These are phyloP conservation scores for Lipomyces yamanashiensis DNA, from an alignment of 805 yeast species.

Conservation along the genomic window DNA sequence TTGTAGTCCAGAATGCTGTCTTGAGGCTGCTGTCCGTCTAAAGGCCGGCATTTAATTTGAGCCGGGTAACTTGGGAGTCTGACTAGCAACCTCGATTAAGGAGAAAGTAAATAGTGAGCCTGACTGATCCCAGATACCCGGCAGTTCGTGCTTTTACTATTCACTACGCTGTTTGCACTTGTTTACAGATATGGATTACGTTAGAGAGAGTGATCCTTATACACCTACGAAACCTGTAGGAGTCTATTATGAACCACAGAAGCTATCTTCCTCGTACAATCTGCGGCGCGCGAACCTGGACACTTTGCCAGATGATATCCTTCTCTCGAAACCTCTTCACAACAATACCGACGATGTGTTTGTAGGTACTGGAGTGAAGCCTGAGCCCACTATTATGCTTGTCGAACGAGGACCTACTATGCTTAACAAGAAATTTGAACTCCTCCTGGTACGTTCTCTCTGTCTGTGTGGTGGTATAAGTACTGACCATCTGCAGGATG, in stretches of 20 bases:
- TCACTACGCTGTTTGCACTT: too few species aligned
- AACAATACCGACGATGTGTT: background rate
- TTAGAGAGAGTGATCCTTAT: background rate
- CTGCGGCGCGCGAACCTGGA: background rate
- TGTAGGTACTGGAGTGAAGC: background rate
- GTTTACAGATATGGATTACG: too few species aligned
- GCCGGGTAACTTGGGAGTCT: too few species aligned
- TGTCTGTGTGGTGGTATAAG: background rate
- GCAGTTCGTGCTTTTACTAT: too few species aligned
- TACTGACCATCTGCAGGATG: constrained; percentile 3
- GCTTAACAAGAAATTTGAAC: background rate
- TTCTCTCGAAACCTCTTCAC: background rate
- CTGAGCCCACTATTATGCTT: background rate
- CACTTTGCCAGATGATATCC: constrained; percentile 3
- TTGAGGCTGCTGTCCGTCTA: too few species aligned
- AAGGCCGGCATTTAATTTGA: too few species aligned
- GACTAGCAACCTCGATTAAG: too few species aligned
- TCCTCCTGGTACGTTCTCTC: background rate
- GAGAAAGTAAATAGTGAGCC: too few species aligned
- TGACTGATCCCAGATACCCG: too few species aligned
- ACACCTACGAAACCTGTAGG: background rate
- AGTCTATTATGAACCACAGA: too few species aligned
- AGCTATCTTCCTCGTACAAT: background rate
- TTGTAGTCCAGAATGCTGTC: too few species aligned
- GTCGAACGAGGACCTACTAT: background rate